phyloP scores from a whole-genome alignment of 2,329 filamentous ascomycete species.

The Fonsecaea pugnacius region DNA sequence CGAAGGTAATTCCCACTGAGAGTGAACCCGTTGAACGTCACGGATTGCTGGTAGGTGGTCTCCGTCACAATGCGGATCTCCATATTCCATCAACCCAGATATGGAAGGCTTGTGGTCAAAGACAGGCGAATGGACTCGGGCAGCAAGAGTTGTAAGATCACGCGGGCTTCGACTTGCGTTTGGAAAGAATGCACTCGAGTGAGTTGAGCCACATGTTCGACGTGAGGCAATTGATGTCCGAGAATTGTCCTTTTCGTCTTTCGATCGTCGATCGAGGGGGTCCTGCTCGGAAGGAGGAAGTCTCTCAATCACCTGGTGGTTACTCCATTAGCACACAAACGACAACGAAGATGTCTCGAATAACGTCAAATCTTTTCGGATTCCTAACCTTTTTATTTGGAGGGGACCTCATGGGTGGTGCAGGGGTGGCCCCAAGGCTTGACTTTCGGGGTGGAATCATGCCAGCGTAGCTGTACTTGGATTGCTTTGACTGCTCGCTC shows the following conservation, averaged over 20 bases:
- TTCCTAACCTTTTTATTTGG: conserved; percentile 19
- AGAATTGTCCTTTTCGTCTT: conserved; percentile 25
- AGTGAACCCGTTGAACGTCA: background rate
- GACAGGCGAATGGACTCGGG: conserved; percentile 35
- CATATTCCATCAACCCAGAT: conserved; percentile 21
- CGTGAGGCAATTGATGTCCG: conserved; percentile 30
- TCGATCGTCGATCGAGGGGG: conserved; percentile 1
- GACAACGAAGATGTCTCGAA: background rate
- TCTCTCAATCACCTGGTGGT: conserved; percentile 5
- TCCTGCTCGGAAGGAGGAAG: conserved; percentile 8
- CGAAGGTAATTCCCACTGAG: conserved; percentile 32
- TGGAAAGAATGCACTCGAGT: conserved; percentile 35
- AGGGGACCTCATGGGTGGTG: conserved; percentile 16
- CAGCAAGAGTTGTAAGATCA: conserved; percentile 36
- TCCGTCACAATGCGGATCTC: conserved; percentile 7
- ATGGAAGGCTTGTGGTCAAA: conserved; percentile 25
- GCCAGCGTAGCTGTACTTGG: conserved; percentile 28
- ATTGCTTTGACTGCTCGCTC: conserved; percentile 34
- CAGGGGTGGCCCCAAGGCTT: conserved; percentile 29
- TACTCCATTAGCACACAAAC: conserved; percentile 16
- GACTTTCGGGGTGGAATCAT: conserved; percentile 31
- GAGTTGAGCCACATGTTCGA: conserved; percentile 23
- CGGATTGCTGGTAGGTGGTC: background rate
- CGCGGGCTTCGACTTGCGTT: conserved; percentile 36
- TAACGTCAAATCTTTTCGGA: background rate